Evolutionary conservation across 139 green algal genomes (phyloP).

Genomic region (Desmodesmus armatus): DNA sequence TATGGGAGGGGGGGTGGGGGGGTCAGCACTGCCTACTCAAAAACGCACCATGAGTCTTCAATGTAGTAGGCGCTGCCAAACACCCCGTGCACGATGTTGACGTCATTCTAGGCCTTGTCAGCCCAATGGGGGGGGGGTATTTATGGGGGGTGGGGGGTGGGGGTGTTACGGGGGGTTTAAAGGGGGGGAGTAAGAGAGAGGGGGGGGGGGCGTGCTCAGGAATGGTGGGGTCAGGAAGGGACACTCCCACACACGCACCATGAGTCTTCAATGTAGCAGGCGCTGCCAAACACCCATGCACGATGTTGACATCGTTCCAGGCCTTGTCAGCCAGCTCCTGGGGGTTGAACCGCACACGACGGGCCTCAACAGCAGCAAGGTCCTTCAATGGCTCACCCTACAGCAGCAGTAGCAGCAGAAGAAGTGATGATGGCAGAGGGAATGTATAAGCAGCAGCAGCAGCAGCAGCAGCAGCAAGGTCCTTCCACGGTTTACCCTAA

Average conservation of each 20-base stretch:
- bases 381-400: constrained; percentile 9
- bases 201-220: neutral
- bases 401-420: neutral
- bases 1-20: neutral
- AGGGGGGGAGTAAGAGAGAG: neutral
- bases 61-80: constrained; percentile 79
- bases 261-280: constrained; percentile 70
- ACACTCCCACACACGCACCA: no score
- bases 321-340: neutral
- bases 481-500: no score
- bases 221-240: neutral
- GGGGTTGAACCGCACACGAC: constrained; percentile 11
- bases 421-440: neutral
- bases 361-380: neutral
- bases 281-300: constrained; percentile 64
- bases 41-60: constrained; percentile 35
- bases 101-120: constrained; percentile 39
- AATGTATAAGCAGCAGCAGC: no score
- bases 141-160: neutral
- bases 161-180: neutral
- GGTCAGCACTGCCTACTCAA: no score
- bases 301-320: constrained; percentile 41
- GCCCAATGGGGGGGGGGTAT: no score
- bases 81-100: constrained; percentile 48
- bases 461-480: no score